Conservation (phyloP, 1,284 basidiomycete genomes). For the Ustilago trichophora region DNA sequence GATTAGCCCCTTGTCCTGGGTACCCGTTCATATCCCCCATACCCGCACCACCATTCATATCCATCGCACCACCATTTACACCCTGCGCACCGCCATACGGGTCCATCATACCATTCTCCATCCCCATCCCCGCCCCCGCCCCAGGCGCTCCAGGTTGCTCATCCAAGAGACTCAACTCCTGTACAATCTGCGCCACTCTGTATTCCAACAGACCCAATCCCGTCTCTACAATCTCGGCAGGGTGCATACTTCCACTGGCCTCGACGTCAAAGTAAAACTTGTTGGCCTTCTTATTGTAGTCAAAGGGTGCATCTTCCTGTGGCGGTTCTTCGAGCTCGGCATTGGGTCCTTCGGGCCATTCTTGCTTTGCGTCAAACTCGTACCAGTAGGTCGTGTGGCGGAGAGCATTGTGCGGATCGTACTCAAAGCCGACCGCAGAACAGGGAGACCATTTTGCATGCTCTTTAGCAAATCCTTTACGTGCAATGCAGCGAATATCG, state of each 20-base stretch:
- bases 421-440: slow-evolving; percentile 93
- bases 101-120: slow-evolving; percentile 34
- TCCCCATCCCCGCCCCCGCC: slow-evolving; percentile 9
- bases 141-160: no score
- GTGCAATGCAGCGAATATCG: slow-evolving; percentile 84
- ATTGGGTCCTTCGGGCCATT: slow-evolving; percentile 63
- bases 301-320: slow-evolving; percentile 57
- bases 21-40: slow-evolving; percentile 29
- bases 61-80: no score
- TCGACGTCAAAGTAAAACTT: slow-evolving; percentile 66
- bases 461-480: slow-evolving; percentile 98
- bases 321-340: slow-evolving; percentile 62
- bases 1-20: slow-evolving; percentile 7
- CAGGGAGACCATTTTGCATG: slow-evolving; percentile 99
- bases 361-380: slow-evolving; percentile 71
- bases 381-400: slow-evolving; percentile 96
- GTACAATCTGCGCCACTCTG: slow-evolving; percentile 62
- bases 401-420: slow-evolving; percentile 96
- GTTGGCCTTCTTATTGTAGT: slow-evolving; percentile 56
- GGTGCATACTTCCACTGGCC: slow-evolving; percentile 59
- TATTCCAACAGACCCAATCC: slow-evolving; percentile 60
- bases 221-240: slow-evolving; percentile 63
- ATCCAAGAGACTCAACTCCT: slow-evolving; percentile 61
- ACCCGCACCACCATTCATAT: slow-evolving; percentile 16
- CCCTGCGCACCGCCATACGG: no score